Conservation (phyloP, 148 eudicot species). For the Rhododendron ferrugineum region DNA sequence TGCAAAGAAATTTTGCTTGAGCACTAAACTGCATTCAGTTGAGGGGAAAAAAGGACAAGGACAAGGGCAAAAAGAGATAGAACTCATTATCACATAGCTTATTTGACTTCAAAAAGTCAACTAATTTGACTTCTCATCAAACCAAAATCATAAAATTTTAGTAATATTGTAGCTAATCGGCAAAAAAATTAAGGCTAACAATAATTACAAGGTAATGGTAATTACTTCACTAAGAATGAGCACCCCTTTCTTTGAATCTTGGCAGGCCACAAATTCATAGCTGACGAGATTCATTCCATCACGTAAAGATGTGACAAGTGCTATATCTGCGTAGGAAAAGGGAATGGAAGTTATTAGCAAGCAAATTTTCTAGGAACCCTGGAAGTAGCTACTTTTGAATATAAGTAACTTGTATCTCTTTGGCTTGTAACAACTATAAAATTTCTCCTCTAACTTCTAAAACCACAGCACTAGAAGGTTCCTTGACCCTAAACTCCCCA, state of each 20-base stretch:
- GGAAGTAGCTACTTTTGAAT: not conserved
- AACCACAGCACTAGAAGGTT: not conserved
- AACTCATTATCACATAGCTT: not conserved
- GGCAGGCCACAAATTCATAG: slow-evolving; percentile 97
- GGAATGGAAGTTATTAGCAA: not conserved
- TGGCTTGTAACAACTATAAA: not conserved
- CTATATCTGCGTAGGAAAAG: slow-evolving; percentile 60
- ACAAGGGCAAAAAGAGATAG: not conserved
- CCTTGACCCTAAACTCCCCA: not conserved
- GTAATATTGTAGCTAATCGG: not conserved
- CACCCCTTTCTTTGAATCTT: slow-evolving; percentile 81
- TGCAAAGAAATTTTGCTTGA: not conserved
- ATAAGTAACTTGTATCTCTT: not conserved
- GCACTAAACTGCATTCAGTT: not conserved
- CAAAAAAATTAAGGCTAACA: not conserved
- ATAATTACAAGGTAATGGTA: slow-evolving; percentile 5
- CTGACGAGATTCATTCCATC: slow-evolving; percentile 99
- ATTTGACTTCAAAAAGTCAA: not conserved
- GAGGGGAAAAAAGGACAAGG: not conserved
- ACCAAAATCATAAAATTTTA: not conserved
- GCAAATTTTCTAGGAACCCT: not conserved
- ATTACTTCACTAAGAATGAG: slow-evolving; percentile 93
- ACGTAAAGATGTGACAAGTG: slow-evolving; percentile 88
- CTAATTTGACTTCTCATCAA: not conserved
- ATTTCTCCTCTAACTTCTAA: not conserved